Conservation (phyloP, 768 basidiomycete genomes). For the Suillus sp. region DNA sequence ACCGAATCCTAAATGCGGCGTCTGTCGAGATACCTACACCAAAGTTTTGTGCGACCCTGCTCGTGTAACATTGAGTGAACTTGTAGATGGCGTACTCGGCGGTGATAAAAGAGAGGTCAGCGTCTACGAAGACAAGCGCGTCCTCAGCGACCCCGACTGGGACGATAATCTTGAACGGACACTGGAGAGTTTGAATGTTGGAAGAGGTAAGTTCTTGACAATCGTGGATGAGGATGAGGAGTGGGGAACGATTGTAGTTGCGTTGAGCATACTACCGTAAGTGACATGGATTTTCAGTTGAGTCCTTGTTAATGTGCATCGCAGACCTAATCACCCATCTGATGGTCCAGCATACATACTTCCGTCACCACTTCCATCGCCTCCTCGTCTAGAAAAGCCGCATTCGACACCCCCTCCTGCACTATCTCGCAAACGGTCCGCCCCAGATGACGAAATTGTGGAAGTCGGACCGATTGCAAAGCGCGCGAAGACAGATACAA, state of each 20-base stretch:
- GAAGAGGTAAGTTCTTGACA: conserved; percentile 82
- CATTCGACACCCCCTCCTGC: conserved; percentile 44
- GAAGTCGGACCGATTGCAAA: conserved; percentile 63
- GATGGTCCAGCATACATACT: conserved; percentile 60
- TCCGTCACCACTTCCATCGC: conserved; percentile 63
- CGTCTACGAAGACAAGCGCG: conserved; percentile 83
- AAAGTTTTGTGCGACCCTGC: conserved; percentile 73
- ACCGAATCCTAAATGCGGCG: conserved; percentile 79
- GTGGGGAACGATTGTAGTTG: conserved; percentile 70
- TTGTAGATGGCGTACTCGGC: conserved; percentile 70
- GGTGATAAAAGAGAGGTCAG: conserved; percentile 58
- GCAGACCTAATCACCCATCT: conserved; percentile 56
- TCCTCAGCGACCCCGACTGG: conserved; percentile 92
- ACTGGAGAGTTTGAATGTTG: conserved; percentile 78
- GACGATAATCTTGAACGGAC: conserved; percentile 85
- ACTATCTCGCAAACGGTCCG: conserved; percentile 56
- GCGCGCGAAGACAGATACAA: conserved; percentile 44
- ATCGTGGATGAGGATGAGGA: conserved; percentile 89
- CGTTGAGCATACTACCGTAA: conserved; percentile 69
- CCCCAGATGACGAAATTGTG: conserved; percentile 58
- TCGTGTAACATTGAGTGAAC: conserved; percentile 66
- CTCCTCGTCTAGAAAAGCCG: conserved; percentile 44
- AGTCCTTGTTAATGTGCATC: background rate
- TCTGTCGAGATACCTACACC: conserved; percentile 86
- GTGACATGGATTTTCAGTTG: conserved; percentile 32